Conservation (phyloP, 2,329 filamentous ascomycete species). For the Fusarium palustre region DNA sequence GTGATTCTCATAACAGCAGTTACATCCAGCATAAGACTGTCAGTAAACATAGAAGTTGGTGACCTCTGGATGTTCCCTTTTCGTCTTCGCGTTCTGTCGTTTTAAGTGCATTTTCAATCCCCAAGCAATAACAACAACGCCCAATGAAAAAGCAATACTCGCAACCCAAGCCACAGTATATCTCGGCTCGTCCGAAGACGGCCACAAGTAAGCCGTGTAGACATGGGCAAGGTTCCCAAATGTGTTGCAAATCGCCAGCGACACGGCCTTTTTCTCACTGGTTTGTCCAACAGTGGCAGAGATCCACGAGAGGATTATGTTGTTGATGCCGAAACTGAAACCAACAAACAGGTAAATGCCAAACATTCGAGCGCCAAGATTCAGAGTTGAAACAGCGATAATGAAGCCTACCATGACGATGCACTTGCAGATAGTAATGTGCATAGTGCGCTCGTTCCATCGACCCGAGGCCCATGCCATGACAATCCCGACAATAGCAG, state of each 20-base stretch:
- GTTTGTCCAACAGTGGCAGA: slow-evolving; percentile 55
- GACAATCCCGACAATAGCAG: slow-evolving; percentile 45
- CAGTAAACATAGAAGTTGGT: slow-evolving; percentile 12
- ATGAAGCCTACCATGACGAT: slow-evolving; percentile 51
- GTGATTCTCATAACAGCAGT: too few species aligned
- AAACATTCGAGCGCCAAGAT: slow-evolving; percentile 33
- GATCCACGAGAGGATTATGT: slow-evolving; percentile 58
- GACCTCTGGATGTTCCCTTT: slow-evolving; percentile 17
- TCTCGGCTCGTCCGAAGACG: slow-evolving; percentile 6
- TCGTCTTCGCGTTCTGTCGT: slow-evolving; percentile 19
- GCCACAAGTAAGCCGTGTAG: slow-evolving; percentile 34
- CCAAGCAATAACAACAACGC: slow-evolving; percentile 26
- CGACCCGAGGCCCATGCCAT: slow-evolving; percentile 53
- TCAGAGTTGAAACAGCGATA: slow-evolving; percentile 44
- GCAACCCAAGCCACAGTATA: slow-evolving; percentile 22
- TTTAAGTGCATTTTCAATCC: not conserved
- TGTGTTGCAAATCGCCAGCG: slow-evolving; percentile 32
- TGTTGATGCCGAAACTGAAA: slow-evolving; percentile 56
- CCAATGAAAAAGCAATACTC: slow-evolving; percentile 26
- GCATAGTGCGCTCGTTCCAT: slow-evolving; percentile 53
- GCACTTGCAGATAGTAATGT: slow-evolving; percentile 48
- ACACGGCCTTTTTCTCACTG: slow-evolving; percentile 57
- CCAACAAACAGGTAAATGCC: slow-evolving; percentile 55
- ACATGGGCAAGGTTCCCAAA: slow-evolving; percentile 35
- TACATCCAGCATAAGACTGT: not conserved